Evolutionary conservation across 2,329 filamentous ascomycete species (phyloP).

Genomic region (Colletotrichum viniferum): DNA sequence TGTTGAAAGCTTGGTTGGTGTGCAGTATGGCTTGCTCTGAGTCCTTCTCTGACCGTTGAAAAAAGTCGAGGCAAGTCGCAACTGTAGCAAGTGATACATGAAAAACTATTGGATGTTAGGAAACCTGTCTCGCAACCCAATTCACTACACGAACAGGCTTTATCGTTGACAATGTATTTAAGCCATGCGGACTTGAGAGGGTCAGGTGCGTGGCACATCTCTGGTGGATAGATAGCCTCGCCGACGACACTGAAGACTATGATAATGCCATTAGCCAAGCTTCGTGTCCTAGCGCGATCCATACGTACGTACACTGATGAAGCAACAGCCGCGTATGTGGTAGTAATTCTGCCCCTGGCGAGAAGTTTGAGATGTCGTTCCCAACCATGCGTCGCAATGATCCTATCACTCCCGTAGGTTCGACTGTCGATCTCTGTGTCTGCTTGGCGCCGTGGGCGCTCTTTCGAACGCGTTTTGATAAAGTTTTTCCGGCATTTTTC

Average conservation of each 20-base stretch:
- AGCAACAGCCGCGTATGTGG: not conserved
- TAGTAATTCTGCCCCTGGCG: not conserved
- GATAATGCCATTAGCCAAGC: not conserved
- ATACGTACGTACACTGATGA: not conserved
- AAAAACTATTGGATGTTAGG: not conserved
- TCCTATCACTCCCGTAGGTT: not conserved
- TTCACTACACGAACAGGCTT: not conserved
- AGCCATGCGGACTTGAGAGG: not conserved
- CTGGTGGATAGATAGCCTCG: not conserved
- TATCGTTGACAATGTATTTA: not conserved
- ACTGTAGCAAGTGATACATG: not conserved
- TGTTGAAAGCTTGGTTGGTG: not conserved
- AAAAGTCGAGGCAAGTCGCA: not conserved
- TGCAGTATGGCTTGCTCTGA: not conserved
- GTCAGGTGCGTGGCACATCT: not conserved
- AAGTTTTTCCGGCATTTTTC: not conserved
- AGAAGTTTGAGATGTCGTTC: not conserved
- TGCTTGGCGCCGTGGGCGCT: not conserved
- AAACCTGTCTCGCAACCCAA: rapidly evolving
- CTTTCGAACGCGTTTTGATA: not conserved
- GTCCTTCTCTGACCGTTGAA: not conserved
- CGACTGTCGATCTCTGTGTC: not conserved
- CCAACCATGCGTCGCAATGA: not conserved
- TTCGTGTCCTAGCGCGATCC: rapidly evolving
- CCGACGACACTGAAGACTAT: not conserved